phyloP scores from a whole-genome alignment of 176 grass and related monocot species.

The Zoysia pacifica region DNA sequence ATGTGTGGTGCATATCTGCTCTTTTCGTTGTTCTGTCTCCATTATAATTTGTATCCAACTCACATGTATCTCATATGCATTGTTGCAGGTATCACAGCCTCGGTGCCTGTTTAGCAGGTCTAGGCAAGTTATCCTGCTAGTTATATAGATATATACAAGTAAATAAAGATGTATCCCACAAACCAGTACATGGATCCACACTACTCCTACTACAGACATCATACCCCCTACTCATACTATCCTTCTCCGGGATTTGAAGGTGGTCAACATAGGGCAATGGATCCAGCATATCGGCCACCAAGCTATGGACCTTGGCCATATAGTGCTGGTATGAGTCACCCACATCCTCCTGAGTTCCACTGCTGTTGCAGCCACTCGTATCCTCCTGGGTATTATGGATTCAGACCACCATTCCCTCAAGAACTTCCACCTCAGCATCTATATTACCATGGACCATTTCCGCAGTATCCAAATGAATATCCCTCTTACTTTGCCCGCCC shows the following conservation, averaged over 20 bases:
- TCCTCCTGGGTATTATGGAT: constrained; percentile 56
- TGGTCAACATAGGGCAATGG: constrained; percentile 15
- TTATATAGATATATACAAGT: background rate
- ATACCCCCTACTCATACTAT: constrained; percentile 47
- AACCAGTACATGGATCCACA: constrained; percentile 71
- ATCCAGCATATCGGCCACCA: constrained; percentile 32
- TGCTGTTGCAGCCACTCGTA: constrained; percentile 46
- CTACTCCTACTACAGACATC: constrained; percentile 52
- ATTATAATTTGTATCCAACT: background rate
- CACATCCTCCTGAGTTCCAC: constrained; percentile 36
- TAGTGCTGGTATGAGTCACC: constrained; percentile 33
- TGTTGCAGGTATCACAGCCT: constrained; percentile 35
- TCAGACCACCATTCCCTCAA: constrained; percentile 54
- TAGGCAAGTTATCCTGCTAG: constrained; percentile 25
- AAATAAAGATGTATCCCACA: constrained; percentile 62
- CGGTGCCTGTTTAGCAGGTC: background rate
- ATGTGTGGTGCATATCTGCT: background rate
- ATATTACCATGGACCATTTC: constrained; percentile 45
- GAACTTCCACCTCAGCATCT: constrained; percentile 50
- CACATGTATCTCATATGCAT: background rate
- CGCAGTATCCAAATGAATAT: constrained; percentile 36
- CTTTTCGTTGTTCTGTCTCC: background rate
- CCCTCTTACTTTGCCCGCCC: constrained; percentile 47
- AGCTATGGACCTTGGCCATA: constrained; percentile 51
- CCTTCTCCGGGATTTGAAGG: constrained; percentile 48